These are phyloP conservation scores for Penicillium lividum DNA, from an alignment of 495 filamentous ascomycete species.

Conservation along the genomic window DNA sequence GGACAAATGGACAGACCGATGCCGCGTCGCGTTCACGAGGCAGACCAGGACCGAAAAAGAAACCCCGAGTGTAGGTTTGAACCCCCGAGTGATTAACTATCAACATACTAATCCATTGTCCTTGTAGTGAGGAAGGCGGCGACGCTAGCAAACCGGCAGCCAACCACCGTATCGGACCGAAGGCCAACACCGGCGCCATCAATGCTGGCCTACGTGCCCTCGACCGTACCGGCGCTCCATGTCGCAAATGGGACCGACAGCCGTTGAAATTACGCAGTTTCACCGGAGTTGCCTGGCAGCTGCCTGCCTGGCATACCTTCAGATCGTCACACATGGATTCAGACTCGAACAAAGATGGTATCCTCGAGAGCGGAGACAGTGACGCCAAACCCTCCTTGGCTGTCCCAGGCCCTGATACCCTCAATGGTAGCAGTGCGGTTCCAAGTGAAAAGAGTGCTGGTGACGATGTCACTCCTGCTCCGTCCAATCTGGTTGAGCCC, in stretches of 20 bases:
- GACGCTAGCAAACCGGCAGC: constrained; percentile 47
- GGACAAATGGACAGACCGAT: constrained; percentile 60
- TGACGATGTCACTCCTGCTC: constrained; percentile 48
- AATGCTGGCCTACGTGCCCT: constrained; percentile 94
- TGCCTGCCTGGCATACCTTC: constrained; percentile 81
- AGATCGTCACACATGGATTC: constrained; percentile 44
- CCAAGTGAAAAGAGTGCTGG: constrained; percentile 72
- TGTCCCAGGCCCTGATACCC: constrained; percentile 58
- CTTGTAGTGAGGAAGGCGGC: constrained; percentile 60
- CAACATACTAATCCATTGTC: constrained; percentile 20
- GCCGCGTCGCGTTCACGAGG: constrained; percentile 65
- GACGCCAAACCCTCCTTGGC: constrained; percentile 78
- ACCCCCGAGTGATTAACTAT: neutral
- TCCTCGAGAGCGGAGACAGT: constrained; percentile 58
- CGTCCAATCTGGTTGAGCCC: constrained; percentile 43
- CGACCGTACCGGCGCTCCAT: constrained; percentile 85
- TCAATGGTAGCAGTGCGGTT: constrained; percentile 40
- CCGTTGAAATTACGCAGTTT: constrained; percentile 86
- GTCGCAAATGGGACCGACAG: constrained; percentile 86
- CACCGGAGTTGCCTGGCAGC: constrained; percentile 82
- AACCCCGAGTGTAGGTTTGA: constrained; percentile 72
- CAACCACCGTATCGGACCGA: constrained; percentile 85
- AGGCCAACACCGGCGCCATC: constrained; percentile 97
- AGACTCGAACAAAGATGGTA: constrained; percentile 41
- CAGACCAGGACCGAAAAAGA: constrained; percentile 95